These are phyloP conservation scores for Zygoascus bituminiphila DNA, from an alignment of 805 yeast species.

Conservation along the genomic window DNA sequence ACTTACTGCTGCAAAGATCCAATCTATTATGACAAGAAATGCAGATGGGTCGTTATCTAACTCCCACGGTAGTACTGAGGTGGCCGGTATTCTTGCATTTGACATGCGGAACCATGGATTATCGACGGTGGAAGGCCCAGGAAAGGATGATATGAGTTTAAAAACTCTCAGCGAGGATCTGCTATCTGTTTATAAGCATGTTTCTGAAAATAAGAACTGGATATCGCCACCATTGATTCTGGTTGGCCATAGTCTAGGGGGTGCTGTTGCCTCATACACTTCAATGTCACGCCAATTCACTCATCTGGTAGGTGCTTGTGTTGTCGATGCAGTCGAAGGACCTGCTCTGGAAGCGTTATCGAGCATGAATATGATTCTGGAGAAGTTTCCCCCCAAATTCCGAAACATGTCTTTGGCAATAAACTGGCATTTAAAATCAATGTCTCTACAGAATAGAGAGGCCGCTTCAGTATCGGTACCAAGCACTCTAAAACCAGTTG, in stretches of 20 bases:
- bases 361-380: constrained; percentile 60
- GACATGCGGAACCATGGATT: constrained; percentile 86
- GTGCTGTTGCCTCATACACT: constrained; percentile 63
- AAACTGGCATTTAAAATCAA: constrained; percentile 67
- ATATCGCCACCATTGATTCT: constrained; percentile 36
- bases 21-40: constrained; percentile 18
- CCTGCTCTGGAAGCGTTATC: constrained; percentile 66
- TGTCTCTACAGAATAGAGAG: constrained; percentile 43
- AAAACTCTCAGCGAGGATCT: constrained; percentile 53
- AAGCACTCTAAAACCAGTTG: constrained; percentile 37
- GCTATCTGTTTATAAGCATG: constrained; percentile 35
- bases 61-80: constrained; percentile 20
- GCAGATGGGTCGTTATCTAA: not conserved
- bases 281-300: constrained; percentile 22
- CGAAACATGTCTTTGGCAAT: constrained; percentile 49
- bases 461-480: constrained; percentile 81
- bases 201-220: constrained; percentile 25
- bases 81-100: constrained; percentile 59
- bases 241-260: constrained; percentile 91
- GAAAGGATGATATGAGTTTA: constrained; percentile 36
- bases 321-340: constrained; percentile 92
- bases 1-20: constrained; percentile 34
- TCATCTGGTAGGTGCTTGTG: constrained; percentile 56
- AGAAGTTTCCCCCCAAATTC: constrained; percentile 57
- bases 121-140: constrained; percentile 28